These are phyloP conservation scores for Guadua angustifolia DNA, from an alignment of 176 grass and related monocot species.

Conservation along the genomic window DNA sequence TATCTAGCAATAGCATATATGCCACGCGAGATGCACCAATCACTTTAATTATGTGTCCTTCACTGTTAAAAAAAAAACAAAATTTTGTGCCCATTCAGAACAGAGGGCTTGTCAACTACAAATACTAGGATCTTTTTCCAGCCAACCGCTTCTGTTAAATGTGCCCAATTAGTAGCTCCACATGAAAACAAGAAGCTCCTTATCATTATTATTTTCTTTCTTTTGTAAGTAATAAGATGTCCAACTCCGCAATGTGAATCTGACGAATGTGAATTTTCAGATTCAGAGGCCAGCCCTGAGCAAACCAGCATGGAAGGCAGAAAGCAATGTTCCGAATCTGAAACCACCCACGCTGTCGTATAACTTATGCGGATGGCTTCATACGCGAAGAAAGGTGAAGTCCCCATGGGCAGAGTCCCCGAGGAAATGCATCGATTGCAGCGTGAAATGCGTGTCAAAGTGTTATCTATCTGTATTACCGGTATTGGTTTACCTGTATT, in stretches of 20 bases:
- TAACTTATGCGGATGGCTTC: not conserved
- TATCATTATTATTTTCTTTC: not conserved
- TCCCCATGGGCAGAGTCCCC: not conserved
- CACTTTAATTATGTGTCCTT: not conserved
- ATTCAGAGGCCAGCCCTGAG: not conserved
- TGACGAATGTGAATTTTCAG: not conserved
- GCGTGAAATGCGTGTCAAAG: not conserved
- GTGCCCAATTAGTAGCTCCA: not conserved
- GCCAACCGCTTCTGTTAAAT: not conserved
- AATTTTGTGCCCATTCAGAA: not conserved
- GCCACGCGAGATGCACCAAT: not conserved
- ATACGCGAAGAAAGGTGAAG: not conserved
- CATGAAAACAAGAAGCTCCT: not conserved
- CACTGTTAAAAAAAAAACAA: not conserved
- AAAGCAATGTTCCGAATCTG: not conserved
- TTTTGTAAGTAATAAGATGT: not conserved
- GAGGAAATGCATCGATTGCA: not conserved
- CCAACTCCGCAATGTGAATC: not conserved
- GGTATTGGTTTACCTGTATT: not conserved
- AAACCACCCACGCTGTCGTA: not conserved
- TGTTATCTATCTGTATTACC: not conserved
- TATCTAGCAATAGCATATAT: not conserved
- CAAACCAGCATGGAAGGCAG: not conserved
- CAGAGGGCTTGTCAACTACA: not conserved
- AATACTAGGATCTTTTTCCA: not conserved